Conservation (phyloP, 257 asterid genomes). For the Solanum commersonii region DNA sequence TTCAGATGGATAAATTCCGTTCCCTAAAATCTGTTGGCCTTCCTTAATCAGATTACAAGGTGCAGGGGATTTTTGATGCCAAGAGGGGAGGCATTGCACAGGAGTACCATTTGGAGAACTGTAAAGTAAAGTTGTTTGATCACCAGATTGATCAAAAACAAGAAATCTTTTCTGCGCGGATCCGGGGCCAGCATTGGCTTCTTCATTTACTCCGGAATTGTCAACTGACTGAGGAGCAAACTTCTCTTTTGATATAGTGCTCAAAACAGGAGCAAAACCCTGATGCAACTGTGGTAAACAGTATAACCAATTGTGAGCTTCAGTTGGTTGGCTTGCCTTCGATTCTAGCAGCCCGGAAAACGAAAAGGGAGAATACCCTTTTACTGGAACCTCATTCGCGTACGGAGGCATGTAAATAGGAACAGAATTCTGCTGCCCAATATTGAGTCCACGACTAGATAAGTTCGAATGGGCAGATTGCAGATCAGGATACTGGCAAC, state of each 20-base stretch:
- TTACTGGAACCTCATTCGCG: conserved; percentile 17
- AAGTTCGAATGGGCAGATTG: conserved; percentile 16
- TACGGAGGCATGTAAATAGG: conserved; percentile 29
- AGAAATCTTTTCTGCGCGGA: conserved; percentile 46
- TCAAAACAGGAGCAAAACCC: conserved; percentile 23
- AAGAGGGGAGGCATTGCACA: conserved; percentile 18
- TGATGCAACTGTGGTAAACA: conserved; percentile 27
- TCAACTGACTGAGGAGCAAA: conserved; percentile 3
- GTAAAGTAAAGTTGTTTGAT: conserved; percentile 52
- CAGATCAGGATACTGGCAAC: conserved; percentile 15
- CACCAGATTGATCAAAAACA: conserved; percentile 78
- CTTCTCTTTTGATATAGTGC: conserved; percentile 17
- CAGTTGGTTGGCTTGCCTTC: conserved; percentile 19
- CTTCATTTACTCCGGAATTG: conserved; percentile 7
- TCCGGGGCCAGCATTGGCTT: conserved; percentile 3
- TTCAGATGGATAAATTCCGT: conserved; percentile 3
- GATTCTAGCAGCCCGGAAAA: not conserved
- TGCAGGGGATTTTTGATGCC: conserved; percentile 17
- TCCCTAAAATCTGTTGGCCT: conserved; percentile 6
- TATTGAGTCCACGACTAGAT: conserved; percentile 15
- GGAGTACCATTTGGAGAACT: conserved; percentile 36
- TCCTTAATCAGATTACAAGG: conserved; percentile 19
- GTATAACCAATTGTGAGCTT: conserved; percentile 27
- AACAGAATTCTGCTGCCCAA: conserved; percentile 18
- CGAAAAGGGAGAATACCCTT: conserved; percentile 28